phyloP scores from a whole-genome alignment of 345 rosid genomes.

The Anastatica hierochuntica region DNA sequence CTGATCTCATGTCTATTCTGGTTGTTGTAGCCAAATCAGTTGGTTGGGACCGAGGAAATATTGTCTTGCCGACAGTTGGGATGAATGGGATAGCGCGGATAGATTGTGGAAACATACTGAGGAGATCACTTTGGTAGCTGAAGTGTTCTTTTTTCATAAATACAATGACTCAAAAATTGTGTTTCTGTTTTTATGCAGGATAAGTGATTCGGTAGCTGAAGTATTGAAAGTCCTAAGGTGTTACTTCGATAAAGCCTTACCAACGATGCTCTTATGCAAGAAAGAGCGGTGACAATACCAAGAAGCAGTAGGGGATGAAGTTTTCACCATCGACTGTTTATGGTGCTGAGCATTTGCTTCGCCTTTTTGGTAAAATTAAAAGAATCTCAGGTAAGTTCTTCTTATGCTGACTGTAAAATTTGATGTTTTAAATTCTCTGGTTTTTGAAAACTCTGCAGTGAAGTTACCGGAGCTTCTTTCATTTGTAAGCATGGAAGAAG shows the following conservation, averaged over 20 bases:
- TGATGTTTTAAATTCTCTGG: too few species aligned
- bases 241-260: constrained; percentile 84
- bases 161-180: neutral
- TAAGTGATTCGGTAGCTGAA: constrained; percentile 53
- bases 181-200: constrained; percentile 29
- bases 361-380: constrained; percentile 64
- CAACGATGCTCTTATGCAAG: constrained; percentile 70
- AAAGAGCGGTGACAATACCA: constrained; percentile 74
- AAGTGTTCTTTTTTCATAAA: too few species aligned
- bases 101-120: constrained; percentile 55
- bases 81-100: constrained; percentile 83
- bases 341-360: constrained; percentile 77
- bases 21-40: neutral
- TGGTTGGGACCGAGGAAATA: constrained; percentile 25
- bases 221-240: constrained; percentile 61
- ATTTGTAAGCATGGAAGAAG: constrained; percentile 83
- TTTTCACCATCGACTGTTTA: constrained; percentile 65
- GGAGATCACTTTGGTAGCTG: too few species aligned
- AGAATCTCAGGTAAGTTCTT: neutral
- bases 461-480: constrained; percentile 87
- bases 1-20: constrained; percentile 9
- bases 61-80: constrained; percentile 92
- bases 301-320: constrained; percentile 34
- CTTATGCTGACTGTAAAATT: too few species aligned
- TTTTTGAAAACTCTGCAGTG: constrained; percentile 60